A percentile compares a stretch with the other conserved stretches of the same genome.
phyloP scores from a whole-genome alignment of 2,329 filamentous ascomycete genomes.

The Paramyrothecium sp. region DNA sequence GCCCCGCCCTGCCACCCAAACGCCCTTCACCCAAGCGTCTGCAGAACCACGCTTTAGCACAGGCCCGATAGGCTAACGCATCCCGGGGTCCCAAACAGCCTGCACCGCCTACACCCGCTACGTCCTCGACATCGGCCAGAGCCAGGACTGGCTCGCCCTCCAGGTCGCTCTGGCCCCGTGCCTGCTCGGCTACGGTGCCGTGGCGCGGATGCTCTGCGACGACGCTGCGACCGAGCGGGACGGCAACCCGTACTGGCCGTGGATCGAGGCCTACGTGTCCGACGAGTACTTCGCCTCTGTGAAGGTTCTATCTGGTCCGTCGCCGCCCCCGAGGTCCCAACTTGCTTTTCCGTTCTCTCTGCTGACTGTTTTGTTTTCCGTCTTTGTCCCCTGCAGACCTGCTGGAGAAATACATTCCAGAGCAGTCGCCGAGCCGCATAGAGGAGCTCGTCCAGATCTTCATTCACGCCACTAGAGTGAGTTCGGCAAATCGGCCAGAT shows the following conservation, averaged over 20 bases:
- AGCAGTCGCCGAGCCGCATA: constrained; percentile 71
- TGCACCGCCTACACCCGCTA: constrained; percentile 83
- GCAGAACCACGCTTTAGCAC: no score
- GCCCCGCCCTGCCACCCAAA: no score
- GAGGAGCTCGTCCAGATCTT: constrained; percentile 85
- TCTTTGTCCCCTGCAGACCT: constrained; percentile 49
- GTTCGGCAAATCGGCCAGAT: constrained; percentile 12
- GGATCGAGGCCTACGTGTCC: constrained; percentile 86
- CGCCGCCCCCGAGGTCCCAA: background rate
- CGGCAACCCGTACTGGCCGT: constrained; percentile 79
- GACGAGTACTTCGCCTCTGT: constrained; percentile 78
- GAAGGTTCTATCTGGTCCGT: constrained; percentile 64
- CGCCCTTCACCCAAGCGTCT: no score
- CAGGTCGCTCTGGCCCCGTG: constrained; percentile 85
- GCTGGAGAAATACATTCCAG: constrained; percentile 71
- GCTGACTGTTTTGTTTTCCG: constrained; percentile 1
- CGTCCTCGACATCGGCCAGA: constrained; percentile 84
- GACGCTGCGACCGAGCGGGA: constrained; percentile 60
- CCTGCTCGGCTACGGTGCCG: constrained; percentile 81
- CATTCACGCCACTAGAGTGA: constrained; percentile 78
- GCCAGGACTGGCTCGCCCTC: constrained; percentile 83
- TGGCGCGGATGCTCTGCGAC: constrained; percentile 68
- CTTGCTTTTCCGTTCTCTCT: no score
- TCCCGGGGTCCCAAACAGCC: constrained; percentile 41
- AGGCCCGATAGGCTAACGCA: no score